phyloP scores from a whole-genome alignment of 768 basidiomycete species.

The Suillus luteus region DNA sequence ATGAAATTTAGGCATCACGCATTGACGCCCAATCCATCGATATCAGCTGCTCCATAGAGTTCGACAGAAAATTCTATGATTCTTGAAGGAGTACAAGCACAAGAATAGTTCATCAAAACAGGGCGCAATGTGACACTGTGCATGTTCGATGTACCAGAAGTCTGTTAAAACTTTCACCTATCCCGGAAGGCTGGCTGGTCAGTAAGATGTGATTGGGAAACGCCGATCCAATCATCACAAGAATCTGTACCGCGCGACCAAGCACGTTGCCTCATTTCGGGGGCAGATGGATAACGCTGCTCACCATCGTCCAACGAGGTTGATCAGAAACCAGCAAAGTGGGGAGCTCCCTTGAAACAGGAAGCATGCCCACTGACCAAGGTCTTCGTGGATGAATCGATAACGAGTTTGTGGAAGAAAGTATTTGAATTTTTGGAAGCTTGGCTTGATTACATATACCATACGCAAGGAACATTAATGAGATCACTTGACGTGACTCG shows the following conservation, averaged over 20 bases:
- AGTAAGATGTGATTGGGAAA: constrained; percentile 2
- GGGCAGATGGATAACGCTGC: constrained; percentile 4
- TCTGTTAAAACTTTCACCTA: neutral
- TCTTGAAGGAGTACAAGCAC: neutral
- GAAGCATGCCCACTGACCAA: neutral
- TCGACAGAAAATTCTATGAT: neutral
- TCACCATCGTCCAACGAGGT: neutral
- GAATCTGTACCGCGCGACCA: neutral
- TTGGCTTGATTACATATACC: neutral
- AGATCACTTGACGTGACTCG: neutral
- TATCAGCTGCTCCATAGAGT: neutral
- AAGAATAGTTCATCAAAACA: constrained; percentile 1
- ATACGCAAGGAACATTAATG: neutral
- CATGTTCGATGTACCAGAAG: neutral
- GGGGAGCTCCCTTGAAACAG: neutral
- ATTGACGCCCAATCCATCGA: constrained; percentile 9
- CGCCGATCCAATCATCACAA: neutral
- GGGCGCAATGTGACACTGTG: neutral
- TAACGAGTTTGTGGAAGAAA: neutral
- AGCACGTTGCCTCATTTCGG: constrained; percentile 9
- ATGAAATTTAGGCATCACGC: neutral
- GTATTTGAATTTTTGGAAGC: neutral
- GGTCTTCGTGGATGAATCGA: constrained; percentile 6
- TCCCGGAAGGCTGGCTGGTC: constrained; percentile 1
- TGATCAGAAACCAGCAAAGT: neutral